Percentiles rank a stretch among this genome's conserved stretches.
Conservation (phyloP, 768 basidiomycete species). For the Sistotremastrum niveocremeum region DNA sequence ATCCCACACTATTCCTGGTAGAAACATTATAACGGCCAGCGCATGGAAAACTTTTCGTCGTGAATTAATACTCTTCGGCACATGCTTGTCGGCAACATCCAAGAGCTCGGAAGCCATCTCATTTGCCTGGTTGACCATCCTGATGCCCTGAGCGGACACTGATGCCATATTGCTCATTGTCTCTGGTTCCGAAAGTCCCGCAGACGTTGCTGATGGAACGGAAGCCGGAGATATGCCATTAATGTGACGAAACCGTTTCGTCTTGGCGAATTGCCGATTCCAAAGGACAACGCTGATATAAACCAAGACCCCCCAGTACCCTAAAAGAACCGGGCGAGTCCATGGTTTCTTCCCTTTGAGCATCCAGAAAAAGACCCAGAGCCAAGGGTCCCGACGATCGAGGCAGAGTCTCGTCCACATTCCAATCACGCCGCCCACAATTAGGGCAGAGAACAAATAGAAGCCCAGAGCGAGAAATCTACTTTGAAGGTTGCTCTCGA, state of each 20-base stretch:
- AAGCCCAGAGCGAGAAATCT: slow-evolving; percentile 77
- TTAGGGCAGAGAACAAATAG: slow-evolving; percentile 59
- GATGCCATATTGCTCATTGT: background rate
- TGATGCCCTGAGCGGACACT: background rate
- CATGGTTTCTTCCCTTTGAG: slow-evolving; percentile 64
- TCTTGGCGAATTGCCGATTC: slow-evolving; percentile 79
- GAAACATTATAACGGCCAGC: slow-evolving; percentile 89
- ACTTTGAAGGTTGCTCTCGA: slow-evolving; percentile 74
- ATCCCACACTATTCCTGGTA: slow-evolving; percentile 86
- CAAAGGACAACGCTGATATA: slow-evolving; percentile 85
- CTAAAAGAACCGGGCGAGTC: slow-evolving; percentile 64
- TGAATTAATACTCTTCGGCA: slow-evolving; percentile 84
- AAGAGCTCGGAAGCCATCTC: slow-evolving; percentile 39
- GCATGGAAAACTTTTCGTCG: slow-evolving; percentile 96
- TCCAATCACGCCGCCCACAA: slow-evolving; percentile 75
- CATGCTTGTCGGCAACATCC: slow-evolving; percentile 80
- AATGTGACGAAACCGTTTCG: slow-evolving; percentile 43
- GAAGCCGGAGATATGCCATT: too few species aligned
- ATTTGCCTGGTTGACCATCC: too few species aligned
- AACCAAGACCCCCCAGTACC: slow-evolving; percentile 76
- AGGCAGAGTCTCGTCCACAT: slow-evolving; percentile 89
- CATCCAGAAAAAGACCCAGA: slow-evolving; percentile 71
- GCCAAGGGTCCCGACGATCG: slow-evolving; percentile 70
- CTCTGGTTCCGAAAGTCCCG: too few species aligned
- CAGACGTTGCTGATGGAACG: too few species aligned